These are phyloP conservation scores for Scleroderma bovista DNA, from an alignment of 768 basidiomycete species.

Conservation along the genomic window DNA sequence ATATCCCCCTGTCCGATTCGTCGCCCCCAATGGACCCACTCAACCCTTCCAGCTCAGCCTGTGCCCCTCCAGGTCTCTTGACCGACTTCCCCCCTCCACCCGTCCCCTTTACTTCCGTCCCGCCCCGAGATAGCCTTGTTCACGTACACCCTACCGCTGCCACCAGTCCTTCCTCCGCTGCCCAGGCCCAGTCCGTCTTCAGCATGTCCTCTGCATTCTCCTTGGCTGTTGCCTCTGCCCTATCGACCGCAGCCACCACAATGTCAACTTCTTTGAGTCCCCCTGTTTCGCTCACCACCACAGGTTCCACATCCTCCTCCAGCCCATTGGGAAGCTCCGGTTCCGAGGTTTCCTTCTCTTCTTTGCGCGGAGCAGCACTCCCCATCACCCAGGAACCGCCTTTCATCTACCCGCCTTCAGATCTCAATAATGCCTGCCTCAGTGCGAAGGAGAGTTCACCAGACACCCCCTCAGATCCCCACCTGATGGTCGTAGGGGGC, in stretches of 20 bases:
- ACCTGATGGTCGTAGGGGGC: slow-evolving; percentile 45
- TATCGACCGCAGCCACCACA: background rate
- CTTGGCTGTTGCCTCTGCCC: slow-evolving; percentile 5
- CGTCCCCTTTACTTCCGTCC: slow-evolving; percentile 31
- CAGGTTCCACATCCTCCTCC: slow-evolving; percentile 14
- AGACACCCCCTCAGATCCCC: slow-evolving; percentile 36
- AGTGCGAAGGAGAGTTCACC: slow-evolving; percentile 15
- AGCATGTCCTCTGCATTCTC: slow-evolving; percentile 31
- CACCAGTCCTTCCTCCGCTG: slow-evolving; percentile 19
- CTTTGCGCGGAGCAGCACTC: slow-evolving; percentile 7
- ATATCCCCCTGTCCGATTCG: slow-evolving; percentile 36
- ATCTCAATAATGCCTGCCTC: slow-evolving; percentile 16
- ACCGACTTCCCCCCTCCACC: slow-evolving; percentile 36
- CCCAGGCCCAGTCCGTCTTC: slow-evolving; percentile 35
- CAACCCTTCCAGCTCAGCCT: slow-evolving; percentile 5
- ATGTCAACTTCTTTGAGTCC: slow-evolving; percentile 8
- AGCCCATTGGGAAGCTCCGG: slow-evolving; percentile 13
- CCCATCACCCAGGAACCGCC: slow-evolving; percentile 13
- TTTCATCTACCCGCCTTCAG: slow-evolving; percentile 23
- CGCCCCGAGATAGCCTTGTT: slow-evolving; percentile 32
- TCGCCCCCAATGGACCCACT: slow-evolving; percentile 29
- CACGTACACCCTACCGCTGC: slow-evolving; percentile 17
- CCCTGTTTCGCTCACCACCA: slow-evolving; percentile 9
- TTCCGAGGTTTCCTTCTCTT: slow-evolving; percentile 23
- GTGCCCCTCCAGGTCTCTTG: slow-evolving; percentile 32